Evolutionary conservation across 2,329 filamentous ascomycete species (phyloP).

Genomic region (Neoascochyta sp.): DNA sequence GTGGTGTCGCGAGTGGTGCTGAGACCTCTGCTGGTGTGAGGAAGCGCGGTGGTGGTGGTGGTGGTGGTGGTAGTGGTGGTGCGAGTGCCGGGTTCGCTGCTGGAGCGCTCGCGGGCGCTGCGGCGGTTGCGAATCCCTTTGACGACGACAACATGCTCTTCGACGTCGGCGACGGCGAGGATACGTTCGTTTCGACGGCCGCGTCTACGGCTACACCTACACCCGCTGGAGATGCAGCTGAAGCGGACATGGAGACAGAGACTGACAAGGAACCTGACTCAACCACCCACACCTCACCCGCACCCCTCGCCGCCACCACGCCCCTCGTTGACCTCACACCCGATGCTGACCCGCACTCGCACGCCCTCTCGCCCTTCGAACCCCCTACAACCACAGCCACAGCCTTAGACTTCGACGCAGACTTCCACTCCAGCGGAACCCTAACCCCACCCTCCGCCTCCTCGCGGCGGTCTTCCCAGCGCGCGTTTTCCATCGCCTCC

Average conservation of each 20-base stretch:
- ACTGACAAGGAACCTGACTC: no score
- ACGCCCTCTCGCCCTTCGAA: slow-evolving; percentile 12
- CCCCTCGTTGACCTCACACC: slow-evolving; percentile 35
- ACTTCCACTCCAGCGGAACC: slow-evolving; percentile 35
- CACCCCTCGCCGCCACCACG: slow-evolving; percentile 2
- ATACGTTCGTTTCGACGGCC: no score
- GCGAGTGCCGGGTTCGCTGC: slow-evolving; percentile 37
- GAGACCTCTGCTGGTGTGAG: slow-evolving; percentile 19
- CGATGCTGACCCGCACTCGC: slow-evolving; percentile 16
- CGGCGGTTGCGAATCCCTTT: slow-evolving; percentile 43
- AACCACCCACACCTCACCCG: slow-evolving; percentile 5
- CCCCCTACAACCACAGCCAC: slow-evolving; percentile 3
- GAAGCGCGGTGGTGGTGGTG: slow-evolving; percentile 28
- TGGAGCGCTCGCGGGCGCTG: slow-evolving; percentile 38
- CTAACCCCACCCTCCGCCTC: slow-evolving; percentile 39
- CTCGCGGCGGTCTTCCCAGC: no score
- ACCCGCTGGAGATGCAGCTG: no score
- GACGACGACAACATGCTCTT: slow-evolving; percentile 44
- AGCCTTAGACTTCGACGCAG: slow-evolving; percentile 20
- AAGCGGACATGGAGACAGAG: no score
- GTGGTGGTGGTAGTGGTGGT: slow-evolving; percentile 22
- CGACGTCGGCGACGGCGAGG: slow-evolving; percentile 37
- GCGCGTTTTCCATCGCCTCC: no score
- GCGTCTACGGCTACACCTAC: no score
- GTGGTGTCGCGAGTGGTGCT: slow-evolving; percentile 22